phyloP scores from a whole-genome alignment of 352 stramenopile genomes.

The Phytophthora brassicae region DNA sequence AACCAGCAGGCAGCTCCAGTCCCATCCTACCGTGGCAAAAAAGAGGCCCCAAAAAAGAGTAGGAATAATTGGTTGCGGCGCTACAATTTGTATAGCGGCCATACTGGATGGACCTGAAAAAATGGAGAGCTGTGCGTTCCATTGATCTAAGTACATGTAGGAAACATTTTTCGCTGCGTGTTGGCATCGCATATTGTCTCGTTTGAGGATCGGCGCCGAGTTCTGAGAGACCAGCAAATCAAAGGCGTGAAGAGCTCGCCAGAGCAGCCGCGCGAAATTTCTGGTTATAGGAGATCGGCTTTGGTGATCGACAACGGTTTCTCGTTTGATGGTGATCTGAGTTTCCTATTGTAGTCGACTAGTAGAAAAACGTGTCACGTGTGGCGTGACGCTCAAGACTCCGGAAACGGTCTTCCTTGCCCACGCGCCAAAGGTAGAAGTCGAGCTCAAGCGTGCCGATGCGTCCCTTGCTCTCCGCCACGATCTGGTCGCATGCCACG shows the following conservation, averaged over 20 bases:
- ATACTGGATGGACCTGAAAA: too few species aligned
- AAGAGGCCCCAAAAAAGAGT: constrained; percentile 22
- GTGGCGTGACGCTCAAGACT: constrained; percentile 71
- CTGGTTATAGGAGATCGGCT: too few species aligned
- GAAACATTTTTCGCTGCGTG: not conserved
- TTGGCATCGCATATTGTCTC: constrained; percentile 4
- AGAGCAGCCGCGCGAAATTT: constrained; percentile 32
- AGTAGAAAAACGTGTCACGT: constrained; percentile 75
- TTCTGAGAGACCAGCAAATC: constrained; percentile 14
- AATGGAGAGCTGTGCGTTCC: too few species aligned
- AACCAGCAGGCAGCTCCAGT: too few species aligned
- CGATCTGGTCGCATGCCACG: constrained; percentile 71
- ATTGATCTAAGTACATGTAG: not conserved
- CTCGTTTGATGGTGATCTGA: too few species aligned
- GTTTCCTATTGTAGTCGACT: too few species aligned
- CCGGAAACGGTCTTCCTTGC: constrained; percentile 74
- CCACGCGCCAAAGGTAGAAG: constrained; percentile 75
- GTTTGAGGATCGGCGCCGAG: not conserved
- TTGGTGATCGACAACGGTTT: not conserved
- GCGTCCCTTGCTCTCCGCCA: constrained; percentile 51
- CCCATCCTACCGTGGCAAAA: constrained; percentile 26
- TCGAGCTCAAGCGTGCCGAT: constrained; percentile 51
- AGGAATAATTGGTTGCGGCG: constrained; percentile 24
- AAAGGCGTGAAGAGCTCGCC: constrained; percentile 20
- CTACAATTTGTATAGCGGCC: too few species aligned